phyloP scores from a whole-genome alignment of 768 basidiomycete species.

The Candolleomyces aberdarensis region DNA sequence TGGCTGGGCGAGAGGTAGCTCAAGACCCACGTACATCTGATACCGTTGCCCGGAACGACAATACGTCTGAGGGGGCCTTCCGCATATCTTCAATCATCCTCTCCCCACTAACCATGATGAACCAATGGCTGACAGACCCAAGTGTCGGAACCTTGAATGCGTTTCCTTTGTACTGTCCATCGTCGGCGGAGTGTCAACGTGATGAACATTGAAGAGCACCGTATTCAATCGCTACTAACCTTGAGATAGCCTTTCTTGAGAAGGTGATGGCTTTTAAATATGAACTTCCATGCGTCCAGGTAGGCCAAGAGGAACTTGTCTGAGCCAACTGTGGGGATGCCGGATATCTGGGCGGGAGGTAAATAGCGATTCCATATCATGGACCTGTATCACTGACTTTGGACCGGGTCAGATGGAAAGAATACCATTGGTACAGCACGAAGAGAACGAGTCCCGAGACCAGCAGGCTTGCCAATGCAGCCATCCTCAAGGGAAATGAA shows the following conservation, averaged over 20 bases:
- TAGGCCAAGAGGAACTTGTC: constrained; percentile 21
- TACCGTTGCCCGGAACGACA: constrained; percentile 29
- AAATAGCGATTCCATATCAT: background rate
- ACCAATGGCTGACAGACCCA: constrained; percentile 28
- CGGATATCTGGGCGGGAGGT: constrained; percentile 1
- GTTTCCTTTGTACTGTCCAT: constrained; percentile 17
- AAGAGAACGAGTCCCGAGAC: background rate
- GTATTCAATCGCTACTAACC: constrained; percentile 2
- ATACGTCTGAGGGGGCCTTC: constrained; percentile 32
- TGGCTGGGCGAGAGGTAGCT: background rate
- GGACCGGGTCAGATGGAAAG: background rate
- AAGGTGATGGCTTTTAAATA: constrained; percentile 18
- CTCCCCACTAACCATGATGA: constrained; percentile 29
- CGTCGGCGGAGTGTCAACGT: background rate
- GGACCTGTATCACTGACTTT: background rate
- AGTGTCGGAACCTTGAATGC: constrained; percentile 23
- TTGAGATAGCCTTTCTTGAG: constrained; percentile 23
- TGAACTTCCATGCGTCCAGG: constrained; percentile 19
- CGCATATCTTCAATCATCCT: constrained; percentile 37
- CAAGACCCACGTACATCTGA: constrained; percentile 27
- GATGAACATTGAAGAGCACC: background rate
- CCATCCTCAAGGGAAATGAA: background rate
- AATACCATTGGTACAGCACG: background rate
- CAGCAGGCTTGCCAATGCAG: background rate
- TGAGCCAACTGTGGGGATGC: constrained; percentile 23